Percentiles rank a stretch among this genome's conserved stretches.
These are phyloP conservation scores for Westerdykella ornata DNA, from an alignment of 2,329 filamentous ascomycete species.

Conservation along the genomic window DNA sequence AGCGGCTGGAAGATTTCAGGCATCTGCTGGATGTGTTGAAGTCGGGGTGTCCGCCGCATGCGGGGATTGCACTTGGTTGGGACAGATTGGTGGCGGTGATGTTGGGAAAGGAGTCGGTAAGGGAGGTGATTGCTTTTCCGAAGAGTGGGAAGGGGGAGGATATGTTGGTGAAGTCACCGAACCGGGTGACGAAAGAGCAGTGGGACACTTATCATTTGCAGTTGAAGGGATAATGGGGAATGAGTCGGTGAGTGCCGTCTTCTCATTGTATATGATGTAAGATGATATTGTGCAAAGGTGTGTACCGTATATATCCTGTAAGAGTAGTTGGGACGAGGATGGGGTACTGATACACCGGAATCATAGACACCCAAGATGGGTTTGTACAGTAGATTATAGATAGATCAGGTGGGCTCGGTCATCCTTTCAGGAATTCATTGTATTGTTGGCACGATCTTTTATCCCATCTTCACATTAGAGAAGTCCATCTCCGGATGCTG, in stretches of 20 bases:
- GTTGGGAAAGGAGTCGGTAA: constrained; percentile 66
- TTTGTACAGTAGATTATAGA: too few species aligned
- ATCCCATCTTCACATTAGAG: constrained; percentile 55
- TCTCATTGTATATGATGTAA: neutral
- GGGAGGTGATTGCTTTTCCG: constrained; percentile 94
- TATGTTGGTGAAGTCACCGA: constrained; percentile 71
- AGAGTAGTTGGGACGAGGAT: too few species aligned
- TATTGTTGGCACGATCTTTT: constrained; percentile 6
- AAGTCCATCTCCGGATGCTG: constrained; percentile 71
- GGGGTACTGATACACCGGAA: too few species aligned
- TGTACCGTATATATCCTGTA: neutral
- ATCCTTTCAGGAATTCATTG: too few species aligned
- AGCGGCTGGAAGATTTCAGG: constrained; percentile 70
- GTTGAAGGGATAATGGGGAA: constrained; percentile 15
- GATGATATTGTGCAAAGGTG: neutral
- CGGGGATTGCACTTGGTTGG: constrained; percentile 87
- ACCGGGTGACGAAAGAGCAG: constrained; percentile 55
- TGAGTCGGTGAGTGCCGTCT: neutral
- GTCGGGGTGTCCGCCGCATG: constrained; percentile 88
- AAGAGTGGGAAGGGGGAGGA: constrained; percentile 91
- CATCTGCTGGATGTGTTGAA: constrained; percentile 78
- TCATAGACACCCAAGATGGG: too few species aligned
- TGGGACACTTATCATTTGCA: constrained; percentile 54
- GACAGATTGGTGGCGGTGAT: constrained; percentile 79
- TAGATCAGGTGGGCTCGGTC: too few species aligned